These are phyloP conservation scores for Austroboletus eburneus DNA, from an alignment of 768 basidiomycete genomes.

Conservation along the genomic window DNA sequence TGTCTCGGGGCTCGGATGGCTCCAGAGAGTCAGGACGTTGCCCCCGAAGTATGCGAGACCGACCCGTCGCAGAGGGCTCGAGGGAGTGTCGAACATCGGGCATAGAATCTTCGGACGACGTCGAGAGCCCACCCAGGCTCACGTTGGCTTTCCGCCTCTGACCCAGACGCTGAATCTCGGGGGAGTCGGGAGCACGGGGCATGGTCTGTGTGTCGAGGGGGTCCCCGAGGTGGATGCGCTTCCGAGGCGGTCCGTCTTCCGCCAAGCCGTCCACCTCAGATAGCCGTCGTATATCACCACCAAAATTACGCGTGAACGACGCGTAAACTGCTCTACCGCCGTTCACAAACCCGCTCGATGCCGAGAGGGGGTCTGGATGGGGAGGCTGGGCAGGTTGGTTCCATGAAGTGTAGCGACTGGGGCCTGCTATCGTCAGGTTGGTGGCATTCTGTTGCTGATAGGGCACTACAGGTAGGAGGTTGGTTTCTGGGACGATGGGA, in stretches of 20 bases:
- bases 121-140: conserved; percentile 42
- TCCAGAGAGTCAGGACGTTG: conserved; percentile 33
- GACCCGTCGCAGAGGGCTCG: conserved; percentile 38
- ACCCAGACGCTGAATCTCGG: conserved; percentile 51
- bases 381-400: conserved; percentile 31
- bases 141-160: conserved; percentile 42
- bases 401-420: conserved; percentile 37
- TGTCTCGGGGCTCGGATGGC: conserved; percentile 26
- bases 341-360: conserved; percentile 55
- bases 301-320: conserved; percentile 45
- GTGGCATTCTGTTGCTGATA: conserved; percentile 33
- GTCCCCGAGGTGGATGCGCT: conserved; percentile 58
- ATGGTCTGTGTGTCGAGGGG: conserved; percentile 32
- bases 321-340: conserved; percentile 43
- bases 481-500: conserved; percentile 44
- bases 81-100: conserved; percentile 42
- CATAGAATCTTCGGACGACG: conserved; percentile 69
- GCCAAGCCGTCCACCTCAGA: conserved; percentile 36
- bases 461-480: conserved; percentile 37
- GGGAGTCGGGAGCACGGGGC: conserved; percentile 44
- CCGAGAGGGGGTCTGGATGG: conserved; percentile 50
- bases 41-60: conserved; percentile 52
- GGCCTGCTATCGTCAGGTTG: conserved; percentile 42
- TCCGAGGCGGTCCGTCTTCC: conserved; percentile 66
- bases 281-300: conserved; percentile 34